These are phyloP conservation scores for Talaromyces wortmannii DNA, from an alignment of 495 filamentous ascomycete species.

Conservation along the genomic window DNA sequence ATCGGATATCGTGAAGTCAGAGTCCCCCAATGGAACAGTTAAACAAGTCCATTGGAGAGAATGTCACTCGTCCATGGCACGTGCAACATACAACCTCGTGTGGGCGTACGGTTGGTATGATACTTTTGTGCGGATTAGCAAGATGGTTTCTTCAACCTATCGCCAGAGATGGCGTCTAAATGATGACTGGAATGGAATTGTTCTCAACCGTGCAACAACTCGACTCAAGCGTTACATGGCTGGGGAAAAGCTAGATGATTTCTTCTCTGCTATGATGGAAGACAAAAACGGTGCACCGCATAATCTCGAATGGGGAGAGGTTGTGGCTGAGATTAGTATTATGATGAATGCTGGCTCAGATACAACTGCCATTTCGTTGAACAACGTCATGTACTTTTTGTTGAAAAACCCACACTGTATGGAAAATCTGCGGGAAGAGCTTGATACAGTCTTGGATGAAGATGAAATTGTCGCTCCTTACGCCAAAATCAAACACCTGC, in stretches of 20 bases:
- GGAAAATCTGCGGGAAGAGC: slow-evolving; percentile 48
- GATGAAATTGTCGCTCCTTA: slow-evolving; percentile 23
- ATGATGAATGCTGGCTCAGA: slow-evolving; percentile 50
- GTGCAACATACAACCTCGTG: slow-evolving; percentile 30
- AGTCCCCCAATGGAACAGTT: slow-evolving; percentile 32
- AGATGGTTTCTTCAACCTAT: slow-evolving; percentile 25
- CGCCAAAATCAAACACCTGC: slow-evolving; percentile 24
- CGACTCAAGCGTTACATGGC: slow-evolving; percentile 15
- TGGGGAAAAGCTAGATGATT: slow-evolving; percentile 51
- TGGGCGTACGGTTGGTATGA: slow-evolving; percentile 45
- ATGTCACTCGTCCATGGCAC: slow-evolving; percentile 38
- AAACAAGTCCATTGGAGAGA: slow-evolving; percentile 33
- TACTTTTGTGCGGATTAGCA: slow-evolving; percentile 17
- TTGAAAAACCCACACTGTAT: slow-evolving; percentile 44
- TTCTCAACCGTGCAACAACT: not conserved
- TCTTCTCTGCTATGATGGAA: slow-evolving; percentile 50
- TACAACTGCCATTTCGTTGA: slow-evolving; percentile 47
- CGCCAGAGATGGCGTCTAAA: not conserved
- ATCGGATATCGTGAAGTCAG: slow-evolving; percentile 29
- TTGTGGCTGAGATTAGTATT: slow-evolving; percentile 26
- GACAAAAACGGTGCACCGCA: slow-evolving; percentile 34
- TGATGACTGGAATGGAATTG: not conserved
- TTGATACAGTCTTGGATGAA: slow-evolving; percentile 37
- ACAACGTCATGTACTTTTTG: slow-evolving; percentile 48
- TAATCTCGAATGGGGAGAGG: slow-evolving; percentile 19